phyloP scores from a whole-genome alignment of 2,329 filamentous ascomycete species.

The Botrytis elliptica region DNA sequence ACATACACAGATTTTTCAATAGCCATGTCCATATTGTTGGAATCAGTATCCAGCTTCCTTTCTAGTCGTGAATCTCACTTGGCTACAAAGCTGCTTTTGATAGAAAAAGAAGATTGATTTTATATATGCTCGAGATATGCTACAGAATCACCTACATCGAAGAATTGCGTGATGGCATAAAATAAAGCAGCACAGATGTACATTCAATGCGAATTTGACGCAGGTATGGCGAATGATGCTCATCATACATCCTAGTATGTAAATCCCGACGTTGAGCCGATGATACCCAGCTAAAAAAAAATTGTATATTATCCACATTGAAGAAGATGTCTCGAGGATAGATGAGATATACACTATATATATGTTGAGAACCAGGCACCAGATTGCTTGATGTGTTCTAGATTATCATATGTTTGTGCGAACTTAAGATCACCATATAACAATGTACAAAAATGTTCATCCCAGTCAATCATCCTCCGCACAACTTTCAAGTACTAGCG shows the following conservation, averaged over 20 bases:
- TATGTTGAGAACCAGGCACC: neutral
- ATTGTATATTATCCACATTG: neutral
- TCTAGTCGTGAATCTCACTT: neutral
- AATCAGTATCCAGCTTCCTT: neutral
- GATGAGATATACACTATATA: neutral
- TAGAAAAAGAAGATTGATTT: neutral
- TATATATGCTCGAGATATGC: neutral
- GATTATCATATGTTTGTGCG: neutral
- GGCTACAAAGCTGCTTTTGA: conserved; percentile 2
- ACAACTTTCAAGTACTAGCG: too few relatives aligned
- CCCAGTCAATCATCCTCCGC: neutral
- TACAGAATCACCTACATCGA: neutral
- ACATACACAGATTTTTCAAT: neutral
- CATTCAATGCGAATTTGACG: conserved; percentile 2
- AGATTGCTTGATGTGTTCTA: neutral
- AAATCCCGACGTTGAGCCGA: conserved; percentile 2
- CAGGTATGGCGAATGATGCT: conserved; percentile 3
- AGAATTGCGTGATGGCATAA: neutral
- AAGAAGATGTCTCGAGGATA: neutral
- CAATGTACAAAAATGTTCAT: neutral
- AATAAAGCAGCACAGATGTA: neutral
- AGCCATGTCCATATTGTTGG: neutral
- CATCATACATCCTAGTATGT: neutral
- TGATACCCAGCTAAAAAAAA: neutral
- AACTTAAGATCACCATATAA: neutral